Percentiles rank a stretch among this genome's conserved stretches.
phyloP scores from a whole-genome alignment of 805 yeast species.

The Brettanomyces bruxellensis region DNA sequence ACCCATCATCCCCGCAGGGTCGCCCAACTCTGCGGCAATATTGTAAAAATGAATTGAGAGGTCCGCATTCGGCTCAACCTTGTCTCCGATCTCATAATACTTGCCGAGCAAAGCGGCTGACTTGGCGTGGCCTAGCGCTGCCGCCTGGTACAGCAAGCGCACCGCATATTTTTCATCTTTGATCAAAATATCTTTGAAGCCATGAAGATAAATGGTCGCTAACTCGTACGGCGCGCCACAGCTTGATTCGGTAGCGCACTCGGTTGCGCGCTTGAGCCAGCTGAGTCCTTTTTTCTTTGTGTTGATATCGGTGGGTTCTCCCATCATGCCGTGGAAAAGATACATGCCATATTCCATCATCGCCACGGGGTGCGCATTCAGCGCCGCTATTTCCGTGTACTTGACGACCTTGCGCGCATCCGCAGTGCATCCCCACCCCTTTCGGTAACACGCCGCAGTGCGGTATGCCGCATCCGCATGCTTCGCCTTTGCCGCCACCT shows the following conservation, averaged over 20 bases:
- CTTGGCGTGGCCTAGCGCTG: constrained; percentile 76
- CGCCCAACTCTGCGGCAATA: constrained; percentile 82
- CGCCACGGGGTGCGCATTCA: constrained; percentile 92
- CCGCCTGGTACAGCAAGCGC: constrained; percentile 79
- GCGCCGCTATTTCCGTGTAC: constrained; percentile 76
- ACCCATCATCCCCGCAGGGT: constrained; percentile 83
- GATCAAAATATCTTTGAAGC: constrained; percentile 80
- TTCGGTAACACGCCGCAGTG: constrained; percentile 85
- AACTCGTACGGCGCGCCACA: constrained; percentile 94
- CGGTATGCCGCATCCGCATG: constrained; percentile 89
- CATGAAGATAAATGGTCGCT: constrained; percentile 74
- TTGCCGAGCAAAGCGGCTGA: constrained; percentile 76
- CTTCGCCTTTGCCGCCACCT: constrained; percentile 87
- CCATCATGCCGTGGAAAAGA: constrained; percentile 79
- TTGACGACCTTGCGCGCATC: constrained; percentile 83
- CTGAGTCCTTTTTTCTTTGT: constrained; percentile 82
- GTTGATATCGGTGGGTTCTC: constrained; percentile 55
- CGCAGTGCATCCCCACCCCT: constrained; percentile 86
- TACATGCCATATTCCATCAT: constrained; percentile 89
- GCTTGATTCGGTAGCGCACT: constrained; percentile 72
- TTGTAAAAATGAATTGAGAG: constrained; percentile 89
- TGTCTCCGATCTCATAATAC: constrained; percentile 74
- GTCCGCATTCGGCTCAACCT: constrained; percentile 69
- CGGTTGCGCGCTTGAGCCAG: constrained; percentile 85
- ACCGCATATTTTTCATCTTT: constrained; percentile 78